These are phyloP conservation scores for Fusarium staphyleae DNA, from an alignment of 2,329 filamentous ascomycete species.

Conservation along the genomic window DNA sequence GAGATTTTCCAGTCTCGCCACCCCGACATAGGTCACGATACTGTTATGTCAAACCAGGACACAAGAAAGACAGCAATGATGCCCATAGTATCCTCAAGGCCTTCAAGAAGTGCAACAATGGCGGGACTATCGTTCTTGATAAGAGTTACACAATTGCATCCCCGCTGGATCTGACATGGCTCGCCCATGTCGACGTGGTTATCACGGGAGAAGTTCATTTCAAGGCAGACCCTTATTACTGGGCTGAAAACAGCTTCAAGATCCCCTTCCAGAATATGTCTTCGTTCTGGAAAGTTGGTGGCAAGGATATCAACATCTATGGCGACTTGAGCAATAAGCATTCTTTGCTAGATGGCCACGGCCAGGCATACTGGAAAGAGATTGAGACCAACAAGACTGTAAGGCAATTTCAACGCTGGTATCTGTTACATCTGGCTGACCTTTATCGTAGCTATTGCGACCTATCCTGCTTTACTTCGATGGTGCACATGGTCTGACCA, in stretches of 20 bases:
- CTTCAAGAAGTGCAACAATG: slow-evolving; percentile 61
- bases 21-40: slow-evolving; percentile 16
- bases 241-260: slow-evolving; percentile 69
- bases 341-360: slow-evolving; percentile 64
- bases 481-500: slow-evolving; percentile 56
- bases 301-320: slow-evolving; percentile 65
- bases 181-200: slow-evolving; percentile 69
- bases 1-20: slow-evolving; percentile 26
- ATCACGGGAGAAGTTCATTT: slow-evolving; percentile 65
- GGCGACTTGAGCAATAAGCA: slow-evolving; percentile 70
- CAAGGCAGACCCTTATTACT: slow-evolving; percentile 72
- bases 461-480: slow-evolving; percentile 38
- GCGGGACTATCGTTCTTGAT: slow-evolving; percentile 67
- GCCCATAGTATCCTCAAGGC: slow-evolving; percentile 31
- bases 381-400: slow-evolving; percentile 29
- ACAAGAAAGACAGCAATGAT: slow-evolving; percentile 24
- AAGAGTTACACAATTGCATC: slow-evolving; percentile 68
- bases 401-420: slow-evolving; percentile 62
- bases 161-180: slow-evolving; percentile 69
- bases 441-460: slow-evolving; percentile 21
- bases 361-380: slow-evolving; percentile 38
- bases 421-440: slow-evolving; percentile 48
- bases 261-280: slow-evolving; percentile 71
- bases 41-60: slow-evolving; percentile 32
- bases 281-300: slow-evolving; percentile 45